Evolutionary conservation across 2,329 filamentous ascomycete species (phyloP).

Genomic region (Fusarium veterinarium): DNA sequence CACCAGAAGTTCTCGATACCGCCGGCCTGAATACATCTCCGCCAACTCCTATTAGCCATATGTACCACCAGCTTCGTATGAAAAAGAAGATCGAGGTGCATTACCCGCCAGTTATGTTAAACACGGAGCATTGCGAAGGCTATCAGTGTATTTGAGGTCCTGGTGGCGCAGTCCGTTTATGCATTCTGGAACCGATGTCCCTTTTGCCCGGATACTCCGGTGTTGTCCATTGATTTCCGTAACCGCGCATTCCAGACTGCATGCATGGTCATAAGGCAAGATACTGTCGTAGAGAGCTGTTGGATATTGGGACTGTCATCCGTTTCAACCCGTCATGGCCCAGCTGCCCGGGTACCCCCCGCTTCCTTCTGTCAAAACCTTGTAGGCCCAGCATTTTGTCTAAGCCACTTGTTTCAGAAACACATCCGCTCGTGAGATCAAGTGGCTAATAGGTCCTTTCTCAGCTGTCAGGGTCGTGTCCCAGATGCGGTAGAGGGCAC

Average conservation of each 20-base stretch:
- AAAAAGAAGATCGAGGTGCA: constrained; percentile 7
- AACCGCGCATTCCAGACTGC: constrained; percentile 4
- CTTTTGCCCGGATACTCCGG: constrained; percentile 24
- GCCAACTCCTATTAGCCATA: constrained; percentile 3
- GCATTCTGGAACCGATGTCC: constrained; percentile 1
- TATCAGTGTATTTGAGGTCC: constrained; percentile 11
- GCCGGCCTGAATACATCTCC: constrained; percentile 16
- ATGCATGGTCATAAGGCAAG: constrained; percentile 27
- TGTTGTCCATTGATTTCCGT: constrained; percentile 21
- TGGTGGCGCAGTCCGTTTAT: constrained; percentile 3
- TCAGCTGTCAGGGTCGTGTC: constrained; percentile 25
- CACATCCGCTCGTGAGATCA: constrained; percentile 19
- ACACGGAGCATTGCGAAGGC: neutral
- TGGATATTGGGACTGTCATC: constrained; percentile 29
- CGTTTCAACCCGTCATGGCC: constrained; percentile 20
- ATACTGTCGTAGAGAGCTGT: constrained; percentile 19
- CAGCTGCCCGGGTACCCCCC: constrained; percentile 19
- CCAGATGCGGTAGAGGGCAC: constrained; percentile 32
- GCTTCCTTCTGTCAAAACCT: constrained; percentile 1
- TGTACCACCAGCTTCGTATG: neutral
- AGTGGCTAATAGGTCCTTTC: constrained; percentile 35
- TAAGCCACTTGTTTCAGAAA: constrained; percentile 46
- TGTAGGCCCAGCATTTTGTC: constrained; percentile 31
- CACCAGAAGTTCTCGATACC: neutral
- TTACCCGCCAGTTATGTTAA: constrained; percentile 29